Conservation (phyloP, 2,329 filamentous ascomycete genomes). For the Fusarium keratoplasticum region DNA sequence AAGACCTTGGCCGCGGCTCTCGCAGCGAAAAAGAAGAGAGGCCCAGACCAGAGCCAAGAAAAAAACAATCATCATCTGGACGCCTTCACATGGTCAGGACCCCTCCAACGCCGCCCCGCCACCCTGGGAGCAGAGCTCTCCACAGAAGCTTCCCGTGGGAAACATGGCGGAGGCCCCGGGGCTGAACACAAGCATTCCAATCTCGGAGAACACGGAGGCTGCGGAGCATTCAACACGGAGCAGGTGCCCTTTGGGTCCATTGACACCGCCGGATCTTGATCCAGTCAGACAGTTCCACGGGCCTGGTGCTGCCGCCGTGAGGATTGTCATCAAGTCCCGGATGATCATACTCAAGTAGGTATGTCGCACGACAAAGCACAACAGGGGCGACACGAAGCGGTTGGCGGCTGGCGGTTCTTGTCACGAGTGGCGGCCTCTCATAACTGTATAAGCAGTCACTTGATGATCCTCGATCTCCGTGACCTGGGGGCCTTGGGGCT, state of each 20-base stretch:
- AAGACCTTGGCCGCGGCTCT: background rate
- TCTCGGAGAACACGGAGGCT: conserved; percentile 5
- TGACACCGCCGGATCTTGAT: conserved; percentile 29
- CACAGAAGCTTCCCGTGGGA: conserved; percentile 21
- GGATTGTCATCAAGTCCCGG: conserved; percentile 26
- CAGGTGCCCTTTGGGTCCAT: conserved; percentile 8
- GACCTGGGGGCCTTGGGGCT: background rate
- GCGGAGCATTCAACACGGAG: conserved; percentile 3
- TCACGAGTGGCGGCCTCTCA: conserved; percentile 15
- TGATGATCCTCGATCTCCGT: conserved; percentile 15
- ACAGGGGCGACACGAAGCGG: conserved; percentile 5
- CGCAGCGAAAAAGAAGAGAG: background rate
- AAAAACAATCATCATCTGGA: conserved; percentile 1
- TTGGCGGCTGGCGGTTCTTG: conserved; percentile 6
- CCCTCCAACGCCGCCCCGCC: conserved; percentile 5
- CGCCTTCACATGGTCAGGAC: conserved; percentile 3
- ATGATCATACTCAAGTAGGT: conserved; percentile 23
- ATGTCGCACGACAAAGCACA: conserved; percentile 1
- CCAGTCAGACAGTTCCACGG: conserved; percentile 20
- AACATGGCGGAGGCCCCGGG: background rate
- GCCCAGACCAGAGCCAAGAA: background rate
- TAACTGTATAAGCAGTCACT: conserved; percentile 12
- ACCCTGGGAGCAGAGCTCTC: conserved; percentile 11
- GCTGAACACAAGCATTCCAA: conserved; percentile 1
- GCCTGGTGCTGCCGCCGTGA: conserved; percentile 22